Base-by-base conservation (phyloP, 768 basidiomycete genomes). In the Kwoniella heveanensis region DNA sequence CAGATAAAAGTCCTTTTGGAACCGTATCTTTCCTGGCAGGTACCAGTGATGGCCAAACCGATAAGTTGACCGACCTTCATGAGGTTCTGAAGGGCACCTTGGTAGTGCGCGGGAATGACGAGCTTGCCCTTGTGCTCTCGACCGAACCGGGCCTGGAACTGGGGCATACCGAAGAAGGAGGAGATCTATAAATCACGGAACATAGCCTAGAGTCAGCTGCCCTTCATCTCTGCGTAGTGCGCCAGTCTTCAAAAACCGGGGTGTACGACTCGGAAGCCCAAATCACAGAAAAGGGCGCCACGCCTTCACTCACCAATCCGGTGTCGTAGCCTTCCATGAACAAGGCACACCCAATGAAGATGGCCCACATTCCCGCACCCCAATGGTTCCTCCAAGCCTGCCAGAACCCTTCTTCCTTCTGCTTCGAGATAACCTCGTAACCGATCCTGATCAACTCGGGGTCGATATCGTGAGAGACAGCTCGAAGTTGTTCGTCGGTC, bases 31-130 rank as follows among this genome's bases (percentile, higher is more conserved):
- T 67, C 47, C 22, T 62, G 60, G 17, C 27, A 13, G 47, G 37
- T 54, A 32, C 54, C 55, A 9, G 36, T 17, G 29, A 58, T 21
- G 50, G 62, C 46, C 56, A 48, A 1, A 65, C 66, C 24, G 65
- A 66, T 32, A 55, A 66, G 48, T 36, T 12, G 9, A 10, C 66
- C 66, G 44, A 67, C 52, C 19, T 71, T 70, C 44, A 67, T 67
- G 19, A 67, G 72, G 64, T 80, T 80, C 22, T 59, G 37, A 10
- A 80, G 57, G n/a, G 66, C 78, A 19, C 70, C 62, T 49, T 79
- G 79, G 70, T 76, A 79, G 2, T 65, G 60, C 7, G 80, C 71
- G 1, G 77, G 74, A 48, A 80, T 72, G 37, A 70, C 71, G 44
- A 69, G 60, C 27, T 71, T 62, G 55, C 58, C 62, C 13, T 63